Conservation (phyloP, 805 yeast species). For the Lipomyces lipofer region DNA sequence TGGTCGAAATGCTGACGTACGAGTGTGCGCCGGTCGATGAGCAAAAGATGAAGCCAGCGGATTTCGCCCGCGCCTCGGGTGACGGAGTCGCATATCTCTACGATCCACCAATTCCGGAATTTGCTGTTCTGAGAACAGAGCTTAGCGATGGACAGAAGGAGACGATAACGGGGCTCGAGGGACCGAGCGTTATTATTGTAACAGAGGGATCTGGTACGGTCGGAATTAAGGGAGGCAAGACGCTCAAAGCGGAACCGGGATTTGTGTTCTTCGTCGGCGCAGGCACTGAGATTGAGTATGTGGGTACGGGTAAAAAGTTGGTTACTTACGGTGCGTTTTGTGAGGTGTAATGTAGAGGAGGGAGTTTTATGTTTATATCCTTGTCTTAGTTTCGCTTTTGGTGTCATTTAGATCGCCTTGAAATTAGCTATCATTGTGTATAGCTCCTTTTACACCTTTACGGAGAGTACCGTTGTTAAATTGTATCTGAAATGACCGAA, state of each 20-base stretch:
- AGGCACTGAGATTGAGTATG: conserved; percentile 60
- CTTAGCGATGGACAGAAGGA: conserved; percentile 56
- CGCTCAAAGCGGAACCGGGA: conserved; percentile 62
- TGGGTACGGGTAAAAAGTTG: conserved; percentile 44
- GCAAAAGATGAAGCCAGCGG: conserved; percentile 78
- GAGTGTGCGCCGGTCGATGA: conserved; percentile 84
- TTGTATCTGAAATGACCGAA: too few species aligned
- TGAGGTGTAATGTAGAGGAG: conserved; percentile 67
- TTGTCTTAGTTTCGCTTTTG: too few species aligned
- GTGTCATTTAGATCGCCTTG: too few species aligned
- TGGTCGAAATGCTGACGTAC: conserved; percentile 89
- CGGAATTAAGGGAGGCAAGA: conserved; percentile 44
- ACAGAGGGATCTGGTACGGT: conserved; percentile 78
- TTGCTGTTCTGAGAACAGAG: conserved; percentile 83
- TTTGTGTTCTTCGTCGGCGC: conserved; percentile 86
- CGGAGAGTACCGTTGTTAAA: too few species aligned
- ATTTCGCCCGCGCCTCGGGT: conserved; percentile 47
- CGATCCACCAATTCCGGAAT: conserved; percentile 97
- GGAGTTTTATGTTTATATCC: too few species aligned
- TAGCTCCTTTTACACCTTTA: too few species aligned
- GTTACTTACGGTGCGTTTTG: conserved; percentile 89
- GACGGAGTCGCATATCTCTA: conserved; percentile 50
- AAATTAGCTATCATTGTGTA: too few species aligned
- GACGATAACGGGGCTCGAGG: conserved; percentile 61
- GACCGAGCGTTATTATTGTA: conserved; percentile 84